These are phyloP conservation scores for Aethionema arabicum DNA, from an alignment of 345 rosid genomes.

Conservation along the genomic window DNA sequence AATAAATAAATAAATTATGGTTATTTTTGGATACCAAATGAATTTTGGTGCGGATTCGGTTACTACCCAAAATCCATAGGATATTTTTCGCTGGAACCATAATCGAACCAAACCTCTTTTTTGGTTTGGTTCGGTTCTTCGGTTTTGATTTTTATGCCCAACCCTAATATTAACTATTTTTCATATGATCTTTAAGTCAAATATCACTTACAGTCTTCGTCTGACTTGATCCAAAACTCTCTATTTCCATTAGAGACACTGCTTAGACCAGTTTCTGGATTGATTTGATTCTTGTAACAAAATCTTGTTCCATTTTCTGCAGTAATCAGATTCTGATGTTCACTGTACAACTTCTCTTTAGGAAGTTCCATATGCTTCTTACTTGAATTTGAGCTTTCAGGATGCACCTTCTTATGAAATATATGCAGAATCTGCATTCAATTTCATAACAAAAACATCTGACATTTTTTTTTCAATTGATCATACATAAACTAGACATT, in stretches of 20 bases:
- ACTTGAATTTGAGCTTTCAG: constrained; percentile 53
- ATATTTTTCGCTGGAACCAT: too few species aligned
- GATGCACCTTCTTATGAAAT: constrained; percentile 84
- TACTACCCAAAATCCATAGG: too few species aligned
- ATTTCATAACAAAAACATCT: background rate
- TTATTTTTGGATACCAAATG: too few species aligned
- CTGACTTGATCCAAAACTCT: constrained; percentile 85
- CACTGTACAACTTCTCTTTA: constrained; percentile 34
- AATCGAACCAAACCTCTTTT: too few species aligned
- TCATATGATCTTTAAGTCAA: too few species aligned
- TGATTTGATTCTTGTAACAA: constrained; percentile 51
- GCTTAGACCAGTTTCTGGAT: constrained; percentile 40
- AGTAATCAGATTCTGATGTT: constrained; percentile 32
- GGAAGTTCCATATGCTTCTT: constrained; percentile 41
- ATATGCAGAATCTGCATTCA: constrained; percentile 59
- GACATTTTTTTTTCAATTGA: too few species aligned
- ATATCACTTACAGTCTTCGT: constrained; percentile 86
- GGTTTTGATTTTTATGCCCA: too few species aligned
- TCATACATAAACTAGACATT: too few species aligned
- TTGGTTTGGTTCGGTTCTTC: too few species aligned
- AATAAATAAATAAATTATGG: too few species aligned
- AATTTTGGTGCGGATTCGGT: too few species aligned
- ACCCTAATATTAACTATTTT: too few species aligned
- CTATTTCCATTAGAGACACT: constrained; percentile 59
- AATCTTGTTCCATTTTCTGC: constrained; percentile 38